Evolutionary conservation across 2,329 filamentous ascomycete species (phyloP).

Genomic region (Aspergillus fumigatiaffinis): DNA sequence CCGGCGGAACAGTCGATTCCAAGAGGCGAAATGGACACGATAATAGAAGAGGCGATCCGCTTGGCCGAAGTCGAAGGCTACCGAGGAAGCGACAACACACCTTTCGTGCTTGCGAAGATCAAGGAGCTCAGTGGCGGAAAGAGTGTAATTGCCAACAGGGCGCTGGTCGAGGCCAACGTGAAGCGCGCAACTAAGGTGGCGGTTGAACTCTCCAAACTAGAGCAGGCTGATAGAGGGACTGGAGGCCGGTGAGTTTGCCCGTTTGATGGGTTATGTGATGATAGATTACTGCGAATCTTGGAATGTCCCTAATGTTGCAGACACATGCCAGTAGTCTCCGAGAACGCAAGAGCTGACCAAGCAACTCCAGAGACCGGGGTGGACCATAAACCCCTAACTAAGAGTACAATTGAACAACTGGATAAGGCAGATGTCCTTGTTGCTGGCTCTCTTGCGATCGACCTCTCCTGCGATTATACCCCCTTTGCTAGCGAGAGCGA

Average conservation of each 20-base stretch:
- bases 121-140: constrained; percentile 70
- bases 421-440: constrained; percentile 67
- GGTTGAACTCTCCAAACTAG: constrained; percentile 56
- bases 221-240: constrained; percentile 31
- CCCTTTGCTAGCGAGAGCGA: constrained; percentile 39
- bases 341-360: constrained; percentile 20
- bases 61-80: constrained; percentile 63
- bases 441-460: constrained; percentile 84
- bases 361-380: constrained; percentile 18
- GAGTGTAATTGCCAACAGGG: constrained; percentile 71
- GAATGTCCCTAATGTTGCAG: constrained; percentile 36
- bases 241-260: constrained; percentile 37
- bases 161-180: constrained; percentile 65
- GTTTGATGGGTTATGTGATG: constrained; percentile 12
- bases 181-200: constrained; percentile 62
- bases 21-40: constrained; percentile 63
- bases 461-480: constrained; percentile 77
- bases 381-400: constrained; percentile 4
- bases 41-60: constrained; percentile 64
- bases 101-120: constrained; percentile 75
- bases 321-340: constrained; percentile 33
- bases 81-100: constrained; percentile 74
- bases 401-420: constrained; percentile 7
- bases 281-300: constrained; percentile 4
- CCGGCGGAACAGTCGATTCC: constrained; percentile 67